A percentile compares a stretch with the other conserved stretches of the same genome.
phyloP scores from a whole-genome alignment of 2,329 filamentous ascomycete species.

The Drechslerella coelobrocha region DNA sequence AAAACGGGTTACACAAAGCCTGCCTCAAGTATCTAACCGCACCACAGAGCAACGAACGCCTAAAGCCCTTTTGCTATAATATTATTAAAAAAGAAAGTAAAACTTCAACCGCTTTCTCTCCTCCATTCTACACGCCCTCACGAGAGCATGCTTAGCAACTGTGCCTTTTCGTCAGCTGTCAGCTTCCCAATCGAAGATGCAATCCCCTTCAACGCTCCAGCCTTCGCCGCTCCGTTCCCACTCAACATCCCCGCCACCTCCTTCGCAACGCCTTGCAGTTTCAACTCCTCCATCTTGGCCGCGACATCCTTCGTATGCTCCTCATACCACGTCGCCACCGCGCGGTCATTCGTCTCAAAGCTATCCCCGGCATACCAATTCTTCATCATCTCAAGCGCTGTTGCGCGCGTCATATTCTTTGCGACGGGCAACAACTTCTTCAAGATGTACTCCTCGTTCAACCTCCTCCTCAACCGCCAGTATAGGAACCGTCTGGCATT shows the following conservation, averaged over 20 bases:
- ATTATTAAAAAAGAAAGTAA: conserved; percentile 6
- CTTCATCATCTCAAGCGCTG: conserved; percentile 76
- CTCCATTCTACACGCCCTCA: not conserved
- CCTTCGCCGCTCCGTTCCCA: conserved; percentile 64
- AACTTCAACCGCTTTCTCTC: not conserved
- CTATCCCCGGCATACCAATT: conserved; percentile 69
- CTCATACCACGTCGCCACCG: conserved; percentile 94
- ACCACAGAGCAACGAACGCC: too few relatives aligned
- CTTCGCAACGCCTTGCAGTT: conserved; percentile 73
- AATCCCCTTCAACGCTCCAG: conserved; percentile 80
- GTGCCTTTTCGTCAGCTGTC: conserved; percentile 85
- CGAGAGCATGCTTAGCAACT: conserved; percentile 67
- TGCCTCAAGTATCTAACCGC: too few relatives aligned
- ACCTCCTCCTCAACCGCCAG: conserved; percentile 95
- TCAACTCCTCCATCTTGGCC: conserved; percentile 83
- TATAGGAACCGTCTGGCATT: conserved; percentile 97
- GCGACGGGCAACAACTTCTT: conserved; percentile 74
- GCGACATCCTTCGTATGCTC: conserved; percentile 84
- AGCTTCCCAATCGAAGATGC: conserved; percentile 84
- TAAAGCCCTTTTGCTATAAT: too few relatives aligned
- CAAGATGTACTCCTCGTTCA: conserved; percentile 97
- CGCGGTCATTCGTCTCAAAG: conserved; percentile 79
- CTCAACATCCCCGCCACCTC: conserved; percentile 74
- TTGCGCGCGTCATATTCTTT: conserved; percentile 64
- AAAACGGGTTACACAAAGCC: too few relatives aligned